These are phyloP conservation scores for Talinum fruticosum DNA, from an alignment of 148 eudicot genomes.

Conservation along the genomic window DNA sequence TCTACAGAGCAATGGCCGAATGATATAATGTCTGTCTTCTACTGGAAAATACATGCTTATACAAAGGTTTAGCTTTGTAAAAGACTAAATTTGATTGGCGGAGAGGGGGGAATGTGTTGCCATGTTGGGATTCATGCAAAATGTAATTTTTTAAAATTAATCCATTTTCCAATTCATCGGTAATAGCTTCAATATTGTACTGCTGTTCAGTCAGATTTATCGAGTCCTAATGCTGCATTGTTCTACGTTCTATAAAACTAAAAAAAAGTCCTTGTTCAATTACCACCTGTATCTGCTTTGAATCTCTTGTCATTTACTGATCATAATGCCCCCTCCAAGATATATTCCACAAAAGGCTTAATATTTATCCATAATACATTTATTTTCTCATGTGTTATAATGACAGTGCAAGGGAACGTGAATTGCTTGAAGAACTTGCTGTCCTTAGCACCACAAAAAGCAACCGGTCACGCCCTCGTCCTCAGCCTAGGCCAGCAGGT, in stretches of 20 bases:
- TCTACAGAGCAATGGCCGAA: background rate
- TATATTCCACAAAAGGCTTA: background rate
- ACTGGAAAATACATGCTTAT: background rate
- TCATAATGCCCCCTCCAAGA: background rate
- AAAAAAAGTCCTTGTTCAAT: background rate
- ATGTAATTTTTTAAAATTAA: background rate
- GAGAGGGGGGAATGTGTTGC: no score
- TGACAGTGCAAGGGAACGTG: conserved; percentile 72
- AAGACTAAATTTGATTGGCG: background rate
- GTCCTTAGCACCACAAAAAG: conserved; percentile 45
- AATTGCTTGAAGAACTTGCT: conserved; percentile 86
- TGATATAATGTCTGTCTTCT: background rate
- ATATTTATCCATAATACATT: background rate
- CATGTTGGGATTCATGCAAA: no score
- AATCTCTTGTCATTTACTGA: background rate
- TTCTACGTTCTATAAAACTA: background rate
- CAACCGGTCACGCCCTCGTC: conserved; percentile 58
- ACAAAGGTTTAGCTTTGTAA: background rate
- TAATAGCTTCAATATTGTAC: background rate
- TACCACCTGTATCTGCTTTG: background rate
- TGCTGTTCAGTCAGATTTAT: background rate
- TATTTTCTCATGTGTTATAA: background rate
- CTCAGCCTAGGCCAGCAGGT: conserved; percentile 63
- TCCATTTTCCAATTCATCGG: background rate
- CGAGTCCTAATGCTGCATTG: background rate